phyloP scores from a whole-genome alignment of 2,329 filamentous ascomycete species.

The Penicillium sclerotiorum region DNA sequence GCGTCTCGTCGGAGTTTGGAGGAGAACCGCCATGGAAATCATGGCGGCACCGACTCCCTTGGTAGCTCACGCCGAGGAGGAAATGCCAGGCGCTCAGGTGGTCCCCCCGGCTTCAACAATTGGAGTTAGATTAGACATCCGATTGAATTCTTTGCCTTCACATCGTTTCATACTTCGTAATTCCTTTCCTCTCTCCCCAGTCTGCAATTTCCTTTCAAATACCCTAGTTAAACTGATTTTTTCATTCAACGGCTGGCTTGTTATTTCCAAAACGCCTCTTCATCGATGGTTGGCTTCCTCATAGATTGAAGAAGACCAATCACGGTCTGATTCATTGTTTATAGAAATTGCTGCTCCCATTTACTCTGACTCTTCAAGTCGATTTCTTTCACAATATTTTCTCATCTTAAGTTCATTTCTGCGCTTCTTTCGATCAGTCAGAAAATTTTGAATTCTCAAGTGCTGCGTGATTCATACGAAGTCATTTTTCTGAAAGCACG shows the following conservation, averaged over 20 bases:
- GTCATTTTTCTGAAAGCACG: slow-evolving; percentile 10
- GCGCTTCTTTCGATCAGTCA: not conserved
- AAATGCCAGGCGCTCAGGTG: slow-evolving; percentile 38
- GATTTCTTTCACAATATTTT: not conserved
- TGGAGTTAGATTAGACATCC: too few relatives aligned
- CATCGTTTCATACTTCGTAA: not conserved
- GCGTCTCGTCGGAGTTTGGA: slow-evolving; percentile 46
- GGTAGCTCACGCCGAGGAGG: slow-evolving; percentile 38
- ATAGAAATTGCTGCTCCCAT: slow-evolving; percentile 10
- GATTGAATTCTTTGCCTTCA: not conserved
- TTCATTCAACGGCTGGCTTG: not conserved
- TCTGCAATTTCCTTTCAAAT: not conserved
- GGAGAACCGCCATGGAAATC: slow-evolving; percentile 39
- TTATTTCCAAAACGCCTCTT: slow-evolving; percentile 12
- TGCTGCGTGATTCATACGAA: slow-evolving; percentile 20
- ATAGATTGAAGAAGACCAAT: slow-evolving; percentile 23
- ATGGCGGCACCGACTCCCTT: slow-evolving; percentile 31
- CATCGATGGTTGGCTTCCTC: slow-evolving; percentile 10
- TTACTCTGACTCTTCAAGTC: slow-evolving; percentile 1
- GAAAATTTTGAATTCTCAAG: slow-evolving; percentile 6
- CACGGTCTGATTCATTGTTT: slow-evolving; percentile 7
- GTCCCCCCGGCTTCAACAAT: slow-evolving; percentile 35
- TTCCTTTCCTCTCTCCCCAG: not conserved
- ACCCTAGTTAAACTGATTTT: slow-evolving; percentile 3
- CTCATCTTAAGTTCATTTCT: not conserved